A percentile compares a stretch with the other conserved stretches of the same genome.
Evolutionary conservation across 805 yeast species (phyloP).

Genomic region (Cyberlindnera bimundalis): DNA sequence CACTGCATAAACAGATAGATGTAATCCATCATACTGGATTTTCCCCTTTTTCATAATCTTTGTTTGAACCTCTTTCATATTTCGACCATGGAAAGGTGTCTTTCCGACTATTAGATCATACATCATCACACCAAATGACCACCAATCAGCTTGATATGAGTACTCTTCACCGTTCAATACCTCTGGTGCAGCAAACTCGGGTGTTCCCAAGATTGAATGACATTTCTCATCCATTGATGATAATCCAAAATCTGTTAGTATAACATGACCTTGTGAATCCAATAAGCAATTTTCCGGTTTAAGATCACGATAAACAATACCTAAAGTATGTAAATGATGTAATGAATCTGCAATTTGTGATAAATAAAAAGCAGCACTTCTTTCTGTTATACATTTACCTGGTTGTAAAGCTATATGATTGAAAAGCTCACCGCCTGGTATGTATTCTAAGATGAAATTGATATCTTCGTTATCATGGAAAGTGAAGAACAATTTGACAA

Average conservation of each 20-base stretch:
- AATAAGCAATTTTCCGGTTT: conserved; percentile 88
- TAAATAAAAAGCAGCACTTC: conserved; percentile 66
- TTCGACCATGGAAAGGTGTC: conserved; percentile 82
- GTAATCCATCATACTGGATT: conserved; percentile 59
- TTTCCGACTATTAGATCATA: conserved; percentile 77
- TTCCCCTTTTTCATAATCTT: conserved; percentile 65
- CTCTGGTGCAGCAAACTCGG: conserved; percentile 74
- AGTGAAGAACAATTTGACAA: conserved; percentile 78
- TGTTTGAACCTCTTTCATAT: conserved; percentile 62
- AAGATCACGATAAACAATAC: conserved; percentile 82
- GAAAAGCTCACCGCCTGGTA: conserved; percentile 86
- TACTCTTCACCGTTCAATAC: conserved; percentile 75
- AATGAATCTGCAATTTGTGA: conserved; percentile 82
- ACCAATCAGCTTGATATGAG: conserved; percentile 84
- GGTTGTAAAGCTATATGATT: conserved; percentile 30
- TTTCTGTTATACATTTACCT: conserved; percentile 23
- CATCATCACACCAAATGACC: conserved; percentile 82
- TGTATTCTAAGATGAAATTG: conserved; percentile 73
- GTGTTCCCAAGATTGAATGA: conserved; percentile 42
- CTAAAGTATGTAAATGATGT: conserved; percentile 69
- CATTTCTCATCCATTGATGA: conserved; percentile 39
- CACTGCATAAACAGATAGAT: conserved; percentile 66
- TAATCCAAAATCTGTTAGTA: conserved; percentile 83
- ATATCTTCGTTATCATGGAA: conserved; percentile 77
- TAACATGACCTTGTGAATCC: conserved; percentile 73